phyloP scores from a whole-genome alignment of 805 yeast genomes.

The Wickerhamia fluorescens region DNA sequence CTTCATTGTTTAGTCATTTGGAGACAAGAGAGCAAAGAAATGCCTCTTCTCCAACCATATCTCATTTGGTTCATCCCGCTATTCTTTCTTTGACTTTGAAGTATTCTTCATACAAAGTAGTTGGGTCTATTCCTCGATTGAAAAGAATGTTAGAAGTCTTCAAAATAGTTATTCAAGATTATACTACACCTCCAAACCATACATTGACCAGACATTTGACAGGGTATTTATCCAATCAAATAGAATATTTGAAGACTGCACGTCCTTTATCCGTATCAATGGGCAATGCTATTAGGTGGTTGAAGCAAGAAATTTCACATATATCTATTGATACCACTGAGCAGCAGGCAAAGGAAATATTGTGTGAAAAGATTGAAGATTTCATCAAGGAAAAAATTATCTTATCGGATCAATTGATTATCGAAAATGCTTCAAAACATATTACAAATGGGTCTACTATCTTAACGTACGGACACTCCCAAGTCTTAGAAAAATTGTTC shows the following conservation, averaged over 20 bases:
- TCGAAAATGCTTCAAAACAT: conserved; percentile 71
- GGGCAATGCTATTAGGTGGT: conserved; percentile 98
- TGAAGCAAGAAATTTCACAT: conserved; percentile 85
- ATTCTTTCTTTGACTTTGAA: conserved; percentile 72
- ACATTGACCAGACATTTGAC: conserved; percentile 85
- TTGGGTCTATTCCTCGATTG: conserved; percentile 86
- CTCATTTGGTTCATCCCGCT: conserved; percentile 79
- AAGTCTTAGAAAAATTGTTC: conserved; percentile 71
- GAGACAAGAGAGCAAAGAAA: conserved; percentile 72
- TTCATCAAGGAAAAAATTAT: conserved; percentile 83
- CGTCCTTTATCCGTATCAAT: conserved; percentile 88
- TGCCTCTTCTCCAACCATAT: conserved; percentile 48
- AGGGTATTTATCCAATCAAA: conserved; percentile 81
- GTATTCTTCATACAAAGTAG: conserved; percentile 75
- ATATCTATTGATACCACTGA: conserved; percentile 70
- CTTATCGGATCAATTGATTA: conserved; percentile 74
- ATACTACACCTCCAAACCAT: conserved; percentile 77
- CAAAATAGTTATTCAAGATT: conserved; percentile 70
- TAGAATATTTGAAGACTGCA: conserved; percentile 83
- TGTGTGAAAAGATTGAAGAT: conserved; percentile 64
- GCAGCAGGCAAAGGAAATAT: conserved; percentile 54
- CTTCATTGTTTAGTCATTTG: conserved; percentile 69
- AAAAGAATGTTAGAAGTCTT: conserved; percentile 80
- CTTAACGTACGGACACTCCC: conserved; percentile 82
- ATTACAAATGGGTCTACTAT: conserved; percentile 72